Evolutionary conservation across 192 early-diverging fungal species (phyloP), one percentile per base, ranked within the genome.

Genomic region (Coemansia sp.): DNA sequence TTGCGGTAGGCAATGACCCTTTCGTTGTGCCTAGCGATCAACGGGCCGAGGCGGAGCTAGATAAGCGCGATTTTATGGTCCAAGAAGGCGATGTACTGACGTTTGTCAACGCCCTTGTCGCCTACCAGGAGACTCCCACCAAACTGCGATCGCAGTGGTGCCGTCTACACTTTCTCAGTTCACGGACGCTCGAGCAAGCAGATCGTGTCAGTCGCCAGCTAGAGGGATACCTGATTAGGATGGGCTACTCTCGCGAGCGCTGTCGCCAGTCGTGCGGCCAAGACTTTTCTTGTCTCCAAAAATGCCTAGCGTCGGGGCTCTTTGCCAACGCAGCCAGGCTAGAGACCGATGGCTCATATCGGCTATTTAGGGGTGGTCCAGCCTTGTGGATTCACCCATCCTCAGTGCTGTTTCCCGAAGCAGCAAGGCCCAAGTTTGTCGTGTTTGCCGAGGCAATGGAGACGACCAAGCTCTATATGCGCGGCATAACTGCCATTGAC

Each of bases 21-120:
- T 99, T 95, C 73, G 60, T 94, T 46, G 83, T 93, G 14, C 92
- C 96, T 5, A 87, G 86, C 69, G 90, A 94, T 31, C 85, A 89
- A 60, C 86, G 90, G 36, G 86, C 88, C 57, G 83, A 88, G 62
- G 93, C 97, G 1, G 91, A 92, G 60, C 92, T 88, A 63, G 92
- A 91, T 63, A 94, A 93, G 73, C 85, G 86, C n/a, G 77, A 93
- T 34, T 99, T 99, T 83, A 86, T 90, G 46, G 95, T 94, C 58
- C 82, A 84, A 40, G 92, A 97, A 63, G 95, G 97, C 42, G 97
- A 99, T 69, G 92, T 97, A 57, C 83, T 98, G 24, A 95, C 96
- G 1, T 69, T 95, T 23, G 87, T 96, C 59, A 98, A 99, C 65
- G 92, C 88, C 13, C 39, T 75, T 6, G 9, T 94, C 31, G 97